phyloP scores from a whole-genome alignment of 2,329 filamentous ascomycete species.

The Penicillium psychrosexuale region DNA sequence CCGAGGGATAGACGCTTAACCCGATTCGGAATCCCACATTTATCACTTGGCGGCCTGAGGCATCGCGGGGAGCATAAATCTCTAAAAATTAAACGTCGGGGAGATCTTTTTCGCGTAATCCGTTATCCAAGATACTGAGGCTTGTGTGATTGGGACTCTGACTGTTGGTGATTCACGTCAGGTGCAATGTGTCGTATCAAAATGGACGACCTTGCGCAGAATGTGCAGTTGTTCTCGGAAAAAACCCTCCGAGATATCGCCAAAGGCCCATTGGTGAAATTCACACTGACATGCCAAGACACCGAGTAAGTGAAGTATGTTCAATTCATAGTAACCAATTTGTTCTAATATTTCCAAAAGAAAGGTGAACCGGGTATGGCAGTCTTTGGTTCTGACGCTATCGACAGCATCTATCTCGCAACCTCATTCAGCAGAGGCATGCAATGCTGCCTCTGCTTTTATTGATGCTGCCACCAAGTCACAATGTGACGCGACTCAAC shows the following conservation, averaged over 20 bases:
- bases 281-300: conserved; percentile 31
- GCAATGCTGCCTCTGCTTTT: conserved; percentile 46
- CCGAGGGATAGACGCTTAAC: conserved; percentile 23
- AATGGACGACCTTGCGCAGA: conserved; percentile 34
- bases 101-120: conserved; percentile 7
- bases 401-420: conserved; percentile 37
- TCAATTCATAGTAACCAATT: neutral
- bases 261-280: conserved; percentile 37
- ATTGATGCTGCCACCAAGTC: conserved; percentile 39
- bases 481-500: conserved; percentile 28
- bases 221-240: conserved; percentile 37
- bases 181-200: conserved; percentile 12
- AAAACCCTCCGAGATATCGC: conserved; percentile 33
- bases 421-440: conserved; percentile 42
- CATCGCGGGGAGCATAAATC: conserved; percentile 25
- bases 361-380: conserved; percentile 37
- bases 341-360: conserved; percentile 21
- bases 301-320: conserved; percentile 28
- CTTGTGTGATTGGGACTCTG: conserved; percentile 23
- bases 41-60: conserved; percentile 17
- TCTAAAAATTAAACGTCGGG: conserved; percentile 10
- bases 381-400: conserved; percentile 42
- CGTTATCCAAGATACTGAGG: conserved; percentile 4
- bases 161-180: conserved; percentile 11
- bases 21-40: conserved; percentile 23